phyloP scores from a whole-genome alignment of 345 rosid species.

The Bretschneidera sinensis region DNA sequence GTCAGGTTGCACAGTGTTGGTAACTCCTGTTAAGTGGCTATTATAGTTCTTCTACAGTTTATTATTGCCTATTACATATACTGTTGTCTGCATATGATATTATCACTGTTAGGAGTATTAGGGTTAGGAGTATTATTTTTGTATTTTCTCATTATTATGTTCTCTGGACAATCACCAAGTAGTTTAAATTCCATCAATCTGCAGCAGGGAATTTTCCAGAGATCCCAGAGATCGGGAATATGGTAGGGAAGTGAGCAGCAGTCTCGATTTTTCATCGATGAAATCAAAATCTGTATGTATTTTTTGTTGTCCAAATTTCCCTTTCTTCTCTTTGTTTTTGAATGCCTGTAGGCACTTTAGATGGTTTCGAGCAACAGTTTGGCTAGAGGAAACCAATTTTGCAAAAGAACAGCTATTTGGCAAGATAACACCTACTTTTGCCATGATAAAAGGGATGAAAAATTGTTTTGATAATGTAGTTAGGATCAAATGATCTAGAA shows the following conservation, averaged over 20 bases:
- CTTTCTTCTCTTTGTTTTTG: constrained; percentile 1
- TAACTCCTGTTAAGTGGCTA: not conserved
- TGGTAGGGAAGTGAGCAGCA: constrained; percentile 62
- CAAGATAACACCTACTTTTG: not conserved
- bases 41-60: too few species aligned
- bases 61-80: too few species aligned
- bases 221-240: constrained; percentile 73
- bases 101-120: too few species aligned
- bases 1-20: not conserved
- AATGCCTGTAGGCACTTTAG: not conserved
- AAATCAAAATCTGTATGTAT: constrained; percentile 56
- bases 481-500: constrained; percentile 7
- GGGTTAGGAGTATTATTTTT: too few species aligned
- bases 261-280: constrained; percentile 36
- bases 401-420: constrained; percentile 3
- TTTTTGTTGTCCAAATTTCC: constrained; percentile 15
- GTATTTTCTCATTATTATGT: too few species aligned
- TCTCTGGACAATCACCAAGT: too few species aligned
- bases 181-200: constrained; percentile 9
- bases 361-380: constrained; percentile 7
- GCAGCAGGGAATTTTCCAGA: constrained; percentile 64
- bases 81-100: not conserved
- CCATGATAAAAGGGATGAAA: not conserved
- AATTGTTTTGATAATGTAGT: too few species aligned
- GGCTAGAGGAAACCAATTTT: not conserved